These are phyloP conservation scores for Arctostaphylos glauca DNA, from an alignment of 148 eudicot genomes.

Conservation along the genomic window DNA sequence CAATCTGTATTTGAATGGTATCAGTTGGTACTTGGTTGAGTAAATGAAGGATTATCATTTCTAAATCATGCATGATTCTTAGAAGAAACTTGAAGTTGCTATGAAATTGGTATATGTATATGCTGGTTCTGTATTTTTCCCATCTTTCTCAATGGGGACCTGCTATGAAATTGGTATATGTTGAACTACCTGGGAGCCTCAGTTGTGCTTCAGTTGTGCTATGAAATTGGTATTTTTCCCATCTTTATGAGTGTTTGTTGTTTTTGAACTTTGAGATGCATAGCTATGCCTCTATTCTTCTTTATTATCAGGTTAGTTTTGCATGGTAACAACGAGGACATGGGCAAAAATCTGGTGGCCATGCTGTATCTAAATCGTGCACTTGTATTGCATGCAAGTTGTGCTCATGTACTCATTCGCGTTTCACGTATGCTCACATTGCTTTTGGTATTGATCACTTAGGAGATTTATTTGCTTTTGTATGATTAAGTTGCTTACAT, in stretches of 20 bases:
- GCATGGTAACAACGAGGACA: conserved; percentile 28
- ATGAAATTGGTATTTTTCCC: too few relatives aligned
- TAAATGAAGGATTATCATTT: too few relatives aligned
- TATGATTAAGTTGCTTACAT: neutral
- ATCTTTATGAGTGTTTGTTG: neutral
- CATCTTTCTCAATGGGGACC: too few relatives aligned
- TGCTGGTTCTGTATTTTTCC: too few relatives aligned
- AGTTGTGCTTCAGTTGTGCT: too few relatives aligned
- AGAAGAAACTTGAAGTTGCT: too few relatives aligned
- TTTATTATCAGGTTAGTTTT: neutral
- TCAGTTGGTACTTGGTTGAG: too few relatives aligned
- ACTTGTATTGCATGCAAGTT: conserved; percentile 64
- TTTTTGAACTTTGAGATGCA: neutral
- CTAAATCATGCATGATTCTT: too few relatives aligned
- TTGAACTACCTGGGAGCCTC: too few relatives aligned
- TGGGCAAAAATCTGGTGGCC: conserved; percentile 59
- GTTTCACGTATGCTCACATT: neutral
- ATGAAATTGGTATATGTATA: too few relatives aligned
- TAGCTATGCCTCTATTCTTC: conserved; percentile 5
- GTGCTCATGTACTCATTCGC: neutral
- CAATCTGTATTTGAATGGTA: too few relatives aligned
- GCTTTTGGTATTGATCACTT: neutral
- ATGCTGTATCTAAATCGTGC: conserved; percentile 81
- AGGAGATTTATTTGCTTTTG: neutral
- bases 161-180: too few relatives aligned